phyloP scores from a whole-genome alignment of 495 filamentous ascomycete genomes.

The Penicillium ochrochloron region DNA sequence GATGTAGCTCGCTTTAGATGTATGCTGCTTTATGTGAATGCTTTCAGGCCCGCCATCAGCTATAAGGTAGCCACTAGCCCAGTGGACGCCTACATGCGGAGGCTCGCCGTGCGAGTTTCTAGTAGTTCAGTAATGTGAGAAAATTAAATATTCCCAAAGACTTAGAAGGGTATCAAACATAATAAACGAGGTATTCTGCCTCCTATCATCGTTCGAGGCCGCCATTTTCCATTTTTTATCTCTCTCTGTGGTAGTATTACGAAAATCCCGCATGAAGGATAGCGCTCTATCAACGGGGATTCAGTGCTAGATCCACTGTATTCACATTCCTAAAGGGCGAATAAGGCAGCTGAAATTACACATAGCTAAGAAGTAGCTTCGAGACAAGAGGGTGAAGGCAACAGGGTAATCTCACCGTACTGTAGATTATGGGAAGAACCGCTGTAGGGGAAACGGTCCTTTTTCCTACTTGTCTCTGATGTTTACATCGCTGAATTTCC shows the following conservation, averaged over 20 bases:
- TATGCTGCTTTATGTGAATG: neutral
- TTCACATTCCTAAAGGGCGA: neutral
- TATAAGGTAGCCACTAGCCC: neutral
- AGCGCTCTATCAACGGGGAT: neutral
- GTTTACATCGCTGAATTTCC: neutral
- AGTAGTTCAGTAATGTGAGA: neutral
- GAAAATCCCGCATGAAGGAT: neutral
- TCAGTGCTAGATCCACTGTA: neutral
- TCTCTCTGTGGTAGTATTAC: neutral
- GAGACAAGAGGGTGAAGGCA: neutral
- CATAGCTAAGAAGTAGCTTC: neutral
- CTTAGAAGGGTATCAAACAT: neutral
- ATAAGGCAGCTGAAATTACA: neutral
- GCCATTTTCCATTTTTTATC: too few species aligned
- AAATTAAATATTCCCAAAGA: neutral
- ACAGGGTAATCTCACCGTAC: too few species aligned
- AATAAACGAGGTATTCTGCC: neutral
- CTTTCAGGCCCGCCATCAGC: neutral
- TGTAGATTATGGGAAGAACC: neutral
- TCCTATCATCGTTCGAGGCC: neutral
- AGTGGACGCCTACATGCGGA: neutral
- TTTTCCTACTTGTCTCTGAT: neutral
- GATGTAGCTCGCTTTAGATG: neutral
- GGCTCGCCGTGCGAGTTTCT: neutral
- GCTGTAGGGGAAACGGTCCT: neutral